Evolutionary conservation across 2,329 filamentous ascomycete genomes (phyloP).

Genomic region (Amesomyces nigricolor): DNA sequence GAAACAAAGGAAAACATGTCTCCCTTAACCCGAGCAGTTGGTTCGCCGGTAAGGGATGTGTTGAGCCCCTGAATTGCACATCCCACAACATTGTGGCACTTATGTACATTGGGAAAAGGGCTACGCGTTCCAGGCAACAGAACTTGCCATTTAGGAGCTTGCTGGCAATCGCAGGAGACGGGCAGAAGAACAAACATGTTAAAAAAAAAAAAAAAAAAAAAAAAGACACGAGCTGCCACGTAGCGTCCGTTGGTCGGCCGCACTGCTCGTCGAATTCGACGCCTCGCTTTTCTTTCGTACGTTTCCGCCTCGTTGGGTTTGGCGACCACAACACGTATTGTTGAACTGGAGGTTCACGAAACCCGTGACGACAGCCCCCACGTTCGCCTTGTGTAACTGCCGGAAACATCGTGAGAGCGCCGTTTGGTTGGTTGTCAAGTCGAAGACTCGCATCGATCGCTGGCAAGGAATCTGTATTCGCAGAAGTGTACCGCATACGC

Average conservation of each 20-base stretch:
- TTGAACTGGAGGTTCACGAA: not conserved
- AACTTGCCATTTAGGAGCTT: not conserved
- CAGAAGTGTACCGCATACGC: too few relatives aligned
- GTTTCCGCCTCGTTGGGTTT: not conserved
- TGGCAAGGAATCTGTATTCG: not conserved
- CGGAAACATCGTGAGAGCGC: not conserved
- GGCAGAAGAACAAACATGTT: not conserved
- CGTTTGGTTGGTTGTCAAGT: not conserved
- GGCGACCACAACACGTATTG: too few relatives aligned
- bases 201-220: not conserved
- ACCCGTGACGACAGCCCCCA: not conserved
- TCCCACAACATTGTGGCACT: too few relatives aligned
- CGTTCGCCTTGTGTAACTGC: not conserved
- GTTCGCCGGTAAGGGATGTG: too few relatives aligned
- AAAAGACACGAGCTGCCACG: slow-evolving; percentile 6
- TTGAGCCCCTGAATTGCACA: too few relatives aligned
- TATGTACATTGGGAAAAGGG: too few relatives aligned
- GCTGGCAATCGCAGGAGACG: not conserved
- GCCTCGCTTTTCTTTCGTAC: not conserved
- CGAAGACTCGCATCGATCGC: not conserved
- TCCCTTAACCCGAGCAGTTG: too few relatives aligned
- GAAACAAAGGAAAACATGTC: too few relatives aligned
- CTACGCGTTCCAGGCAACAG: not conserved
- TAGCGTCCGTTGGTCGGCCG: not conserved
- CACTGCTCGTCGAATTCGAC: not conserved